phyloP scores from a whole-genome alignment of 768 basidiomycete species.

The Tricholoma terreum region DNA sequence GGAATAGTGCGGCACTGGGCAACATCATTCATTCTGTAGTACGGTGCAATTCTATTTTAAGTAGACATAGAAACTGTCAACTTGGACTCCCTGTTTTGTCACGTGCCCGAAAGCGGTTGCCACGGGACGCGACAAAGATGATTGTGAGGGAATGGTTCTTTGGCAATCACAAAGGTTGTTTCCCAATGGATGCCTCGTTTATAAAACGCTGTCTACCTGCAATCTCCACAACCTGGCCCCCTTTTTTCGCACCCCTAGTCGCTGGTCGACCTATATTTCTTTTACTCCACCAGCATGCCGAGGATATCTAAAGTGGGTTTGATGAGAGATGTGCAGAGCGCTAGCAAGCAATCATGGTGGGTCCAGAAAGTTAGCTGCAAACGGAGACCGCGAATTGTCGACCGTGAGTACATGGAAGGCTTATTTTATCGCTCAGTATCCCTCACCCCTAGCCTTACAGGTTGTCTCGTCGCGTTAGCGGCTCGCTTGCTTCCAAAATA shows the following conservation, averaged over 20 bases:
- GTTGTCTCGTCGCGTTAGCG: not conserved
- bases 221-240: not conserved
- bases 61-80: too few species aligned
- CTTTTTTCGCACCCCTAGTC: not conserved
- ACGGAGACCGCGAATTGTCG: slow-evolving; percentile 9
- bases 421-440: not conserved
- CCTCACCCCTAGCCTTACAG: not conserved
- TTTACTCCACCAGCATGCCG: not conserved
- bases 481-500: not conserved
- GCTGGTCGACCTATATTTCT: not conserved
- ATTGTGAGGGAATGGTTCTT: not conserved
- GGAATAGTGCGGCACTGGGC: slow-evolving; percentile 73
- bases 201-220: not conserved
- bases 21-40: slow-evolving; percentile 44
- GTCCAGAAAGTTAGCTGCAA: not conserved
- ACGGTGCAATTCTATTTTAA: too few species aligned
- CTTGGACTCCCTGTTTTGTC: too few species aligned
- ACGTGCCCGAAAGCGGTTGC: too few species aligned
- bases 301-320: not conserved
- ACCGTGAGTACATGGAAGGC: slow-evolving; percentile 1
- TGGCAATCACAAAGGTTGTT: not conserved
- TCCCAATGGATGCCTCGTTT: not conserved
- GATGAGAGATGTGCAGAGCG: slow-evolving; percentile 3
- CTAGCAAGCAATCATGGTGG: not conserved
- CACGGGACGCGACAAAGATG: not conserved